These are phyloP conservation scores for Aphanomyces invadans DNA, from an alignment of 352 stramenopile genomes.

Conservation along the genomic window DNA sequence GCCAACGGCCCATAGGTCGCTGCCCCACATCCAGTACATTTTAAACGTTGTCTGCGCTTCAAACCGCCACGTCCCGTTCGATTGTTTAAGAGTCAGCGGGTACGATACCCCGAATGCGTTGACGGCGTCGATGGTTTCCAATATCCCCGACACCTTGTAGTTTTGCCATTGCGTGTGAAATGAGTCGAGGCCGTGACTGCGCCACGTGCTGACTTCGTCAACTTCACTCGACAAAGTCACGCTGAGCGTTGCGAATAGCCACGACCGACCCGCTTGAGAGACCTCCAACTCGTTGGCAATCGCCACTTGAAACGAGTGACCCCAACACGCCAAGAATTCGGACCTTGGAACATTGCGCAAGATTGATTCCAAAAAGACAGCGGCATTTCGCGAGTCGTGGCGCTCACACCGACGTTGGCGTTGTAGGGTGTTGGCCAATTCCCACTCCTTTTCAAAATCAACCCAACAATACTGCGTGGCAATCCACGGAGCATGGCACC, in stretches of 20 bases:
- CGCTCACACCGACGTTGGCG: conserved; percentile 10
- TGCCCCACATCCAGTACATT: conserved; percentile 7
- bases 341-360: not conserved
- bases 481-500: conserved; percentile 4
- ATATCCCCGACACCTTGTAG: conserved; percentile 2
- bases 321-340: conserved; percentile 3
- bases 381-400: not conserved
- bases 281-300: not conserved
- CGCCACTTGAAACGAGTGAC: not conserved
- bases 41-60: not conserved
- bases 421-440: not conserved
- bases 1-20: not conserved
- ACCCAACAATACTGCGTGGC: conserved; percentile 16
- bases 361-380: conserved; percentile 7
- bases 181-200: not conserved
- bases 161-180: conserved; percentile 20
- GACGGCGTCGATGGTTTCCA: not conserved
- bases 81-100: not conserved
- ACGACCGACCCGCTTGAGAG: too few species aligned
- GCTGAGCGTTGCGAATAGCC: too few species aligned
- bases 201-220: conserved; percentile 14
- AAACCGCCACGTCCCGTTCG: not conserved
- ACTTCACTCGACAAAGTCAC: too few species aligned
- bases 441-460: conserved; percentile 1
- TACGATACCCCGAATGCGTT: conserved; percentile 18